Base-by-base conservation (phyloP, 2,329 filamentous ascomycete genomes). In the Trichoderma pleuroti region DNA sequence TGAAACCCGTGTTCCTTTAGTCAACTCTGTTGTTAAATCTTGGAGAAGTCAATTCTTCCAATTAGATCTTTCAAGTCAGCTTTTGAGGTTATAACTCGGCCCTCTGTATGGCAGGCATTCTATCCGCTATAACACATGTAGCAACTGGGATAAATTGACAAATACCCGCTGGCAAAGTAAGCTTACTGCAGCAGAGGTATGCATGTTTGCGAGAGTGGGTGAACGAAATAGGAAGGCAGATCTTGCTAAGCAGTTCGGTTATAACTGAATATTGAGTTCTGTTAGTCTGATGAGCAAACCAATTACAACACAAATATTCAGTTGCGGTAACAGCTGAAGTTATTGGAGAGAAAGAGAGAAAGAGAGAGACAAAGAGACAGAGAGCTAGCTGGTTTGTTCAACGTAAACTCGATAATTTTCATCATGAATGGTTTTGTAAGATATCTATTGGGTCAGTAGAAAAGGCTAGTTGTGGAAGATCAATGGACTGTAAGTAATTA, bases 151-250 rank as follows among this genome's bases (percentile, higher is more conserved):
- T 21, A 30, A 24, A 7, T 28, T 9, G 28, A 12, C 10, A 11
- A 54, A 66, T 56, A 66, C 16, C 39, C 39, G 32, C 49, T 66
- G 46, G 16, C 18, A 11, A 66, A 36, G 63, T 66, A 30, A 66
- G 63, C 63, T 66, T 66, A 66, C 63, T 66, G 63, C 49, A 56
- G 21, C 32, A 66, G 26, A 39, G 21, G 63, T 18, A 54, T 66
- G 46, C 49, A 39, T 66, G 26, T 18, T 30, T 7, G 10, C 12
- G 34, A 42, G 24, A 8, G 12, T 54, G 28, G 21, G 32, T 52
- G 12, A 24, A 66, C 49, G 9, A 30, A 66, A 16, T 66, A 66
- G 63, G 63, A 56, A 66, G 63, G 63, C 32, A 30, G 49, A 18
- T 39, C 21, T 39, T 30, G 8, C 63, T 42, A 57, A 26, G 34